Evolutionary conservation across 352 stramenopile species (phyloP).

Genomic region (Elongisporangium anandrum): DNA sequence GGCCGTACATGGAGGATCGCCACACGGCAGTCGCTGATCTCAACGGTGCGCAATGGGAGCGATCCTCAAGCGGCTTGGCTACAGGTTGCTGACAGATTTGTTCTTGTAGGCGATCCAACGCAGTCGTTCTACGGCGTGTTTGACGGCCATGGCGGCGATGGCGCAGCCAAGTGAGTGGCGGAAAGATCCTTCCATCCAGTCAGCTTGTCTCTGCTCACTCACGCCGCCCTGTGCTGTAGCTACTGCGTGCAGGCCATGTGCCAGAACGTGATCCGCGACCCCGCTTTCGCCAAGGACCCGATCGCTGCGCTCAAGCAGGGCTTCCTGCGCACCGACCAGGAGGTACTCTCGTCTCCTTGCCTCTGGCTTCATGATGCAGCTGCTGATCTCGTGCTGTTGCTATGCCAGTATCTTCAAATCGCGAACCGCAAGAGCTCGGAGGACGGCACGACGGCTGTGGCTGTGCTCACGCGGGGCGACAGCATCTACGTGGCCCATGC

Average conservation of each 20-base stretch:
- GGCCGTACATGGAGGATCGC: conserved; percentile 91
- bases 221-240: conserved; percentile 26
- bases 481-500: conserved; percentile 87
- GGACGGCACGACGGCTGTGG: conserved; percentile 89
- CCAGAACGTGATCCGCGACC: conserved; percentile 78
- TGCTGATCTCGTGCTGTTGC: conserved; percentile 2
- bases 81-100: not conserved
- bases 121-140: conserved; percentile 92
- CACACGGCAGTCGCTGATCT: conserved; percentile 74
- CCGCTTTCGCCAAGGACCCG: conserved; percentile 59
- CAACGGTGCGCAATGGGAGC: conserved; percentile 26
- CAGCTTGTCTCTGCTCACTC: conserved; percentile 1
- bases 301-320: conserved; percentile 69
- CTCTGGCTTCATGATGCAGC: not conserved
- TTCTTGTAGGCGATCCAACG: conserved; percentile 45
- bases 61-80: not conserved
- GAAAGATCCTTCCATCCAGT: no score
- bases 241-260: conserved; percentile 83
- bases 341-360: conserved; percentile 24
- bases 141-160: conserved; percentile 90
- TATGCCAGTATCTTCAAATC: conserved; percentile 83
- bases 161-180: conserved; percentile 77
- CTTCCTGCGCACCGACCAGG: conserved; percentile 74
- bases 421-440: conserved; percentile 77
- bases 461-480: conserved; percentile 67